A percentile compares a stretch with the other conserved stretches of the same genome.
Evolutionary conservation across 768 basidiomycete genomes (phyloP).

Genomic region (Lactarius tabidus): DNA sequence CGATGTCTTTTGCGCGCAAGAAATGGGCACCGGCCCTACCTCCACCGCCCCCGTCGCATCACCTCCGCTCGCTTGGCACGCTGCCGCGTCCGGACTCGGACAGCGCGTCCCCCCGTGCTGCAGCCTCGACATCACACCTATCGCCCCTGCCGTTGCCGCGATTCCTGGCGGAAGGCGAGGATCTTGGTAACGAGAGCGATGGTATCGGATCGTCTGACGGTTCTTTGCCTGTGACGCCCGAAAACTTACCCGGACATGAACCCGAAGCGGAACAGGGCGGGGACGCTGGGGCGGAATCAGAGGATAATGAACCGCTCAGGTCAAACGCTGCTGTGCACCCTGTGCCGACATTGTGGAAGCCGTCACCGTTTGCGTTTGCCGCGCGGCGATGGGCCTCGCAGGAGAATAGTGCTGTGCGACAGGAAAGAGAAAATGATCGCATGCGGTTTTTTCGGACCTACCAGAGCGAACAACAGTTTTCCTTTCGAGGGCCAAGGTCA

Average conservation of each 20-base stretch:
- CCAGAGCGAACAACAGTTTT: background rate
- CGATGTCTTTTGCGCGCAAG: slow-evolving; percentile 34
- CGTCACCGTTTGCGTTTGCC: slow-evolving; percentile 23
- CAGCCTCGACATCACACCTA: background rate
- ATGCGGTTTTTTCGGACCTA: slow-evolving; percentile 15
- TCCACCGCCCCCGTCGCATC: slow-evolving; percentile 15
- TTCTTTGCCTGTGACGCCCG: slow-evolving; percentile 27
- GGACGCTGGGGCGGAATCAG: slow-evolving; percentile 23
- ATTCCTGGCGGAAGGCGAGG: slow-evolving; percentile 1
- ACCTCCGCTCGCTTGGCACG: slow-evolving; percentile 16
- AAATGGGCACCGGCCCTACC: slow-evolving; percentile 31
- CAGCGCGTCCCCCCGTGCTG: background rate
- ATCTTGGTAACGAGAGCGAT: slow-evolving; percentile 9
- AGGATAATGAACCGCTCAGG: slow-evolving; percentile 17
- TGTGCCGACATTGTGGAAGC: slow-evolving; percentile 21
- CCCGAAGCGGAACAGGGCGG: slow-evolving; percentile 5
- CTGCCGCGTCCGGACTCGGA: background rate
- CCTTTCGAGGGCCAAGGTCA: background rate
- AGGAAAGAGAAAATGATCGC: slow-evolving; percentile 8
- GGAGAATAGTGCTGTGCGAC: background rate
- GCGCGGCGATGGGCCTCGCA: slow-evolving; percentile 25
- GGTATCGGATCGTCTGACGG: slow-evolving; percentile 26
- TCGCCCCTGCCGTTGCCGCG: background rate
- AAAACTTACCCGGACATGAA: slow-evolving; percentile 14
- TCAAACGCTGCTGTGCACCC: slow-evolving; percentile 9